Conservation (phyloP, 305 asterid species). For the Fraxinus baroniana region DNA sequence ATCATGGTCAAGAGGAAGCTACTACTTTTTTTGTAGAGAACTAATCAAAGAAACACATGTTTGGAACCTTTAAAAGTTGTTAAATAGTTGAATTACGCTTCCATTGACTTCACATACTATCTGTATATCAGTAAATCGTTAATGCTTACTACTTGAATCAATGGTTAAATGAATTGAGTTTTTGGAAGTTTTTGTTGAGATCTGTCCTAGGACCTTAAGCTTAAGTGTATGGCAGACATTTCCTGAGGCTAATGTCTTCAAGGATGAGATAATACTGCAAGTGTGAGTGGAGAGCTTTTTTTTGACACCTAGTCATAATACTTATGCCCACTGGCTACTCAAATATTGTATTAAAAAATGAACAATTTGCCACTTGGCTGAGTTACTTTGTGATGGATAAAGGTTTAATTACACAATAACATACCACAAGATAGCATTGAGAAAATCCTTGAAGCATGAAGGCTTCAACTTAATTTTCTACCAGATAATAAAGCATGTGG, state of each 20-base stretch:
- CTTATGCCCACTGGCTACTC: constrained; percentile 4
- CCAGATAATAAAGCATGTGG: neutral
- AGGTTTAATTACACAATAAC: neutral
- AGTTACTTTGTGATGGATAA: neutral
- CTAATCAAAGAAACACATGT: neutral
- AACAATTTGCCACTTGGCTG: neutral
- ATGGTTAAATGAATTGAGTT: neutral
- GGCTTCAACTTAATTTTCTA: neutral
- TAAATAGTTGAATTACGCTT: neutral
- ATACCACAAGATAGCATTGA: neutral
- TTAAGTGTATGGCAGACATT: neutral
- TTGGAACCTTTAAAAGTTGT: neutral
- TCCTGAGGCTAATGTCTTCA: neutral
- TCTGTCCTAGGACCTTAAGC: neutral
- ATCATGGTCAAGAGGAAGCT: neutral
- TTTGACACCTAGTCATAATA: neutral
- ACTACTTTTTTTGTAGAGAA: neutral
- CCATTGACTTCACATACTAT: neutral
- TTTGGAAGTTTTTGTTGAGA: neutral
- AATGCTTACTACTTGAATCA: neutral
- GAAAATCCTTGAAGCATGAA: neutral
- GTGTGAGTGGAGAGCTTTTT: neutral
- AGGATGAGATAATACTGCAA: neutral
- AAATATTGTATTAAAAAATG: neutral
- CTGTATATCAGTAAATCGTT: neutral